These are phyloP conservation scores for Calonectria leucothoes DNA, from an alignment of 2,329 filamentous ascomycete genomes.

Conservation along the genomic window DNA sequence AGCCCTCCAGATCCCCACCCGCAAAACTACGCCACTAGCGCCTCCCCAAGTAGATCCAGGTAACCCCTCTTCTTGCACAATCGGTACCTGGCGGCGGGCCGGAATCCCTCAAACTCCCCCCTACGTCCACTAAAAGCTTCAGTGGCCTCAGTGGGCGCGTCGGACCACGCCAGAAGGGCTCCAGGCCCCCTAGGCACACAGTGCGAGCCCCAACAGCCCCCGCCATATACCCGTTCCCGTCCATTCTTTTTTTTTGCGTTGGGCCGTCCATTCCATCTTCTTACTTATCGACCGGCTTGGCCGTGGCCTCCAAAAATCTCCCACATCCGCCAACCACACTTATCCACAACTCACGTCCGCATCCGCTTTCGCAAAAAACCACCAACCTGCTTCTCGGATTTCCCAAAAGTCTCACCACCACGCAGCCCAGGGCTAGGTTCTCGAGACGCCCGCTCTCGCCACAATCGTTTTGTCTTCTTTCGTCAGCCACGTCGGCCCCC, in stretches of 20 bases:
- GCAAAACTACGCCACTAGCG: constrained; percentile 37
- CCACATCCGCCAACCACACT: constrained; percentile 36
- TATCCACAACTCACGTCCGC: constrained; percentile 34
- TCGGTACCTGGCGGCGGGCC: constrained; percentile 26
- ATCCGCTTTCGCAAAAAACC: constrained; percentile 29
- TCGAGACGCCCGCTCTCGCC: constrained; percentile 7
- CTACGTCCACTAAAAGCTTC: constrained; percentile 29
- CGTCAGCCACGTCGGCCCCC: neutral
- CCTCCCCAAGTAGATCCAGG: constrained; percentile 37
- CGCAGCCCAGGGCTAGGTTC: constrained; percentile 23
- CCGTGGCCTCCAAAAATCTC: constrained; percentile 42
- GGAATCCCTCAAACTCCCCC: constrained; percentile 1
- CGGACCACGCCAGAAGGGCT: constrained; percentile 29
- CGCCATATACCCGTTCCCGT: constrained; percentile 43
- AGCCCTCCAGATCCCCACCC: constrained; percentile 28
- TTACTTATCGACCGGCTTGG: constrained; percentile 35
- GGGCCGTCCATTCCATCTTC: constrained; percentile 36
- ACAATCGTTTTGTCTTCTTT: neutral
- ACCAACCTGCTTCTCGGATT: constrained; percentile 5
- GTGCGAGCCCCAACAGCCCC: constrained; percentile 28
- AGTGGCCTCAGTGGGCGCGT: constrained; percentile 31
- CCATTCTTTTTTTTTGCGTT: constrained; percentile 37
- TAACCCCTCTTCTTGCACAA: constrained; percentile 27
- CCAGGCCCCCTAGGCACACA: constrained; percentile 33
- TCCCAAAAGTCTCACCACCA: constrained; percentile 26